Evolutionary conservation across 768 basidiomycete genomes (phyloP).

Genomic region (Albatrellus ellisii): DNA sequence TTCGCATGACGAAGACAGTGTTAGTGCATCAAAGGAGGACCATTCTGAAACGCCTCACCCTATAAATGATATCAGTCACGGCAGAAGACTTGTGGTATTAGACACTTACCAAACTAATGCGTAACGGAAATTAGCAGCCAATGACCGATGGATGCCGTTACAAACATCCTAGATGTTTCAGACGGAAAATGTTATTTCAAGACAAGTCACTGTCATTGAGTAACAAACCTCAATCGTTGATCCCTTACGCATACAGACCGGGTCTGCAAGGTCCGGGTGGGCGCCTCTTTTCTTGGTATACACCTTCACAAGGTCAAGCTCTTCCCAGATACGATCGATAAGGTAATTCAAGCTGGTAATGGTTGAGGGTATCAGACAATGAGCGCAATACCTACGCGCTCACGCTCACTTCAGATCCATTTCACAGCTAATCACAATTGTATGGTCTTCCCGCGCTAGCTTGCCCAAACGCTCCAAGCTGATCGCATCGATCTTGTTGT

Average conservation of each 20-base stretch:
- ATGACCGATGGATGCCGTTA: slow-evolving; percentile 82
- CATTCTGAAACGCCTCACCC: slow-evolving; percentile 15
- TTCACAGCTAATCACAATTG: slow-evolving; percentile 95
- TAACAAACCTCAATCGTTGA: slow-evolving; percentile 84
- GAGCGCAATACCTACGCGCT: neutral
- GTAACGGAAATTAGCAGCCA: slow-evolving; percentile 88
- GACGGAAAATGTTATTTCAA: neutral
- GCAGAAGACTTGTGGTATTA: neutral
- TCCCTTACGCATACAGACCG: slow-evolving; percentile 81
- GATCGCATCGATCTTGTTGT: slow-evolving; percentile 93
- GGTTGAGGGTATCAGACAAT: neutral
- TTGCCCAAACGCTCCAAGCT: slow-evolving; percentile 76
- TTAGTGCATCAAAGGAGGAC: slow-evolving; percentile 6
- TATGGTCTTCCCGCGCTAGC: slow-evolving; percentile 66
- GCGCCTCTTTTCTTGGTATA: slow-evolving; percentile 98
- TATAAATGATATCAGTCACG: neutral
- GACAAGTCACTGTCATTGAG: neutral
- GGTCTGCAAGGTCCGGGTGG: slow-evolving; percentile 84
- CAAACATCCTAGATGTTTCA: slow-evolving; percentile 78
- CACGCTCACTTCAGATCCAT: slow-evolving; percentile 69
- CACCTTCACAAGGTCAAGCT: slow-evolving; percentile 73
- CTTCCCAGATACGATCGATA: slow-evolving; percentile 68
- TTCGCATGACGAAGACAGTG: slow-evolving; percentile 22
- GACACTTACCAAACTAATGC: slow-evolving; percentile 75
- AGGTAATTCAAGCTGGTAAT: slow-evolving; percentile 49